phyloP scores from a whole-genome alignment of 2,329 filamentous ascomycete species.

The Ophiostoma quercus region DNA sequence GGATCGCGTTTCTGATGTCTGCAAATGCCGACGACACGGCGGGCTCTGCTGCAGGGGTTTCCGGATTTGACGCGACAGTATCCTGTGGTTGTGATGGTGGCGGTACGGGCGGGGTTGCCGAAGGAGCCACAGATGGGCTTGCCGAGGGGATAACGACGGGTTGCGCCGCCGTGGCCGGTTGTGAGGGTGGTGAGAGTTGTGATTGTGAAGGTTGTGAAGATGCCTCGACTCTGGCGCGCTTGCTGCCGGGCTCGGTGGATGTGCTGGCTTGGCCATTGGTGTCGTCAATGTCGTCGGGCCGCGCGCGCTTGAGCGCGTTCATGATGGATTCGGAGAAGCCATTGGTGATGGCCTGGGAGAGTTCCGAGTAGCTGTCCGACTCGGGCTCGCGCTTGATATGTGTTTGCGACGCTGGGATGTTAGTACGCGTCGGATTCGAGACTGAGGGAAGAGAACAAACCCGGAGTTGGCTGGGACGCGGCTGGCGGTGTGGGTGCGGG shows the following conservation, averaged over 20 bases:
- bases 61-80: background rate
- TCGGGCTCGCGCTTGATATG: constrained; percentile 19
- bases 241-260: constrained; percentile 20
- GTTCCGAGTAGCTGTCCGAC: background rate
- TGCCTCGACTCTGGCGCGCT: constrained; percentile 30
- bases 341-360: constrained; percentile 13
- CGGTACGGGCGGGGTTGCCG: background rate
- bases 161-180: background rate
- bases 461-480: background rate
- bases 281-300: constrained; percentile 26
- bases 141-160: background rate
- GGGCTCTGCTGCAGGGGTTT: background rate
- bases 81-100: background rate
- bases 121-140: background rate
- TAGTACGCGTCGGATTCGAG: background rate
- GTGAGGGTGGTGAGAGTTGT: background rate
- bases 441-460: background rate
- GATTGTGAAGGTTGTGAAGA: background rate
- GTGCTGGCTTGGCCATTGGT: background rate
- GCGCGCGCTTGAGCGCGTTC: constrained; percentile 29
- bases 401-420: background rate
- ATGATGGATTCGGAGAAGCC: constrained; percentile 23
- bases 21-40: background rate
- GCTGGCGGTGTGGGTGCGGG: constrained; percentile 16
- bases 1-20: background rate